phyloP scores from a whole-genome alignment of 176 grass and related monocot species.

The Musa schizocarpa region DNA sequence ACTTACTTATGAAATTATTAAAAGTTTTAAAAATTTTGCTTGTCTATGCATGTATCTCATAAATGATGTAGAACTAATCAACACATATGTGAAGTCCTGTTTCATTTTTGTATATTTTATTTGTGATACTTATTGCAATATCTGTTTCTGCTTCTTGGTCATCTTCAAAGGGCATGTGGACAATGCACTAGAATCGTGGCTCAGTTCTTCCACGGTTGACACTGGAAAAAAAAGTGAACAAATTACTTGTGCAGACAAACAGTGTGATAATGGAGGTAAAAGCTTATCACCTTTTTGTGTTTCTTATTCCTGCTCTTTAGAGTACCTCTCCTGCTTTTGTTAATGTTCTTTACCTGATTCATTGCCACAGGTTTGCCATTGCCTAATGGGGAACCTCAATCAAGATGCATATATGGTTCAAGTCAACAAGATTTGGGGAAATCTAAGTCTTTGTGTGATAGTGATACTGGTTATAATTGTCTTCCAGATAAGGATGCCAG shows the following conservation, averaged over 20 bases:
- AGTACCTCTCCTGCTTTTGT: not conserved
- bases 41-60: not conserved
- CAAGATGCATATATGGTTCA: slow-evolving; percentile 15
- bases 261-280: slow-evolving; percentile 42
- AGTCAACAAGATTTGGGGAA: slow-evolving; percentile 12
- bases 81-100: not conserved
- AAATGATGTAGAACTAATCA: not conserved
- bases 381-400: not conserved
- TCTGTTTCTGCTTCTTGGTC: slow-evolving; percentile 23
- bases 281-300: slow-evolving; percentile 2
- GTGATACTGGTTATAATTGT: slow-evolving; percentile 8
- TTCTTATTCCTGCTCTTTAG: not conserved
- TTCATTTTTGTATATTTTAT: not conserved
- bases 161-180: slow-evolving; percentile 37
- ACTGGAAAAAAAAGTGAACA: slow-evolving; percentile 26
- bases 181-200: slow-evolving; percentile 62
- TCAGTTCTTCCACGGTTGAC: slow-evolving; percentile 44
- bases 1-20: too few relatives aligned
- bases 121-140: not conserved
- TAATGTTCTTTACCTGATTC: not conserved
- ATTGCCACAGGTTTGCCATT: not conserved
- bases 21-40: too few relatives aligned
- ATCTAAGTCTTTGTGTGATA: slow-evolving; percentile 14
- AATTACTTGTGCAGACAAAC: slow-evolving; percentile 22
- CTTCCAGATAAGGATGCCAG: slow-evolving; percentile 17